Conservation (phyloP, 1,139 yeast species). For the Debaryomyces robertsiae region DNA sequence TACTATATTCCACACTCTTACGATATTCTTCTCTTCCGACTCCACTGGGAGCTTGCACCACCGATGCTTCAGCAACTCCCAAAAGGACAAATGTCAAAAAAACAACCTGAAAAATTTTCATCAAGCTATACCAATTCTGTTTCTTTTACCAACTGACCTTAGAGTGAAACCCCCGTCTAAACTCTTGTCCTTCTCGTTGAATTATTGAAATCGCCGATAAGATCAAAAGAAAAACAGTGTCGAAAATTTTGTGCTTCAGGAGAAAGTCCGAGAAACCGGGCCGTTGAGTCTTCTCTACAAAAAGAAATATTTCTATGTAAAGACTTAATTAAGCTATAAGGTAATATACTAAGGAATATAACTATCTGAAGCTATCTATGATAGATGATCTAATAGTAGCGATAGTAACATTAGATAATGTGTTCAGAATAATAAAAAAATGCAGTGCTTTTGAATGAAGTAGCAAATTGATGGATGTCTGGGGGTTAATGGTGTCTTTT, state of each 20-base stretch:
- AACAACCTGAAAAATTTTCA: neutral
- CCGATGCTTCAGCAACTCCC: conserved; percentile 1
- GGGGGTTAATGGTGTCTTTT: neutral
- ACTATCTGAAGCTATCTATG: conserved; percentile 1
- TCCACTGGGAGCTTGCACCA: neutral
- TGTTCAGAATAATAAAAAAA: conserved; percentile 5
- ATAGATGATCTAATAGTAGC: conserved; percentile 3
- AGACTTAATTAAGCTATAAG: conserved; percentile 6
- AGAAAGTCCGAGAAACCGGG: conserved; percentile 2
- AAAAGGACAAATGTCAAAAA: conserved; percentile 1
- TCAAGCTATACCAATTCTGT: neutral
- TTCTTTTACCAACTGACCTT: no score
- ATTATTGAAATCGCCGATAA: neutral
- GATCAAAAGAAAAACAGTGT: conserved; percentile 1
- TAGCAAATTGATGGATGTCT: conserved; percentile 1
- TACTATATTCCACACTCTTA: neutral
- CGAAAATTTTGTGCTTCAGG: conserved; percentile 4
- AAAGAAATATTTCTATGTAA: conserved; percentile 2
- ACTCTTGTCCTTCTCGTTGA: neutral
- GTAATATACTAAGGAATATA: no score
- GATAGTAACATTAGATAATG: neutral
- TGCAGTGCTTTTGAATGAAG: conserved; percentile 5
- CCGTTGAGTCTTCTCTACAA: neutral
- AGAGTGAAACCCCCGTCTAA: no score
- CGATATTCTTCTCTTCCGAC: neutral